Conservation (phyloP, 441 rosid species). For the Erodium texanum region DNA sequence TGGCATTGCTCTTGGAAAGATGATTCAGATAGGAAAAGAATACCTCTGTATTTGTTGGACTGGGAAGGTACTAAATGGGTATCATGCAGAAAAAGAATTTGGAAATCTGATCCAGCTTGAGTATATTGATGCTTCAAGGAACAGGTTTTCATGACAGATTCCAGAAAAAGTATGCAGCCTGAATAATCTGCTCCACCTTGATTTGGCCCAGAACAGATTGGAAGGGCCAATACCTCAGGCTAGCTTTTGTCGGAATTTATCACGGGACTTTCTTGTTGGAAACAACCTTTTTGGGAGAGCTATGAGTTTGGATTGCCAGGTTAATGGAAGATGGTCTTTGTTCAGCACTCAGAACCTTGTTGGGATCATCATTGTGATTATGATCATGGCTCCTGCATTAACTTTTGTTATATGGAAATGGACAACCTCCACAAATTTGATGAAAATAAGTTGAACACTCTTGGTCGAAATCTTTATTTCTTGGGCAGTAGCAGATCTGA, state of each 20-base stretch:
- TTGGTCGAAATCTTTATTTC: slow-evolving; percentile 51
- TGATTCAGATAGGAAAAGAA: no score
- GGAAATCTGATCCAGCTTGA: slow-evolving; percentile 64
- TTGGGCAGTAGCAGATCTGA: slow-evolving; percentile 61
- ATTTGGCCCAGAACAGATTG: slow-evolving; percentile 48
- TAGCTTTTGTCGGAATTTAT: slow-evolving; percentile 49
- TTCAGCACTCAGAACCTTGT: slow-evolving; percentile 19
- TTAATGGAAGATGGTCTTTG: slow-evolving; percentile 20
- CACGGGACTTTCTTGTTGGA: slow-evolving; percentile 40
- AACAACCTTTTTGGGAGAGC: slow-evolving; percentile 58
- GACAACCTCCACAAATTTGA: slow-evolving; percentile 44
- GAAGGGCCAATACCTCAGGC: slow-evolving; percentile 66
- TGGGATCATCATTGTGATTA: slow-evolving; percentile 39
- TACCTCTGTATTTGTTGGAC: no score
- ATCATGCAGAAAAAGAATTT: no score
- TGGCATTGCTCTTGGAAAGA: no score
- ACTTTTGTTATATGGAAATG: slow-evolving; percentile 36
- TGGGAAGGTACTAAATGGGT: no score
- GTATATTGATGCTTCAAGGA: slow-evolving; percentile 56
- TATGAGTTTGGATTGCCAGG: slow-evolving; percentile 40
- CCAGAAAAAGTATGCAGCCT: slow-evolving; percentile 51
- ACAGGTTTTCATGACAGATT: slow-evolving; percentile 52
- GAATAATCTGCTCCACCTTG: slow-evolving; percentile 36
- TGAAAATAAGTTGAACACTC: slow-evolving; percentile 47
- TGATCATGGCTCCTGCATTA: slow-evolving; percentile 26